Evolutionary conservation across 768 basidiomycete genomes (phyloP).

Genomic region (Neoboletus subvelutipes): DNA sequence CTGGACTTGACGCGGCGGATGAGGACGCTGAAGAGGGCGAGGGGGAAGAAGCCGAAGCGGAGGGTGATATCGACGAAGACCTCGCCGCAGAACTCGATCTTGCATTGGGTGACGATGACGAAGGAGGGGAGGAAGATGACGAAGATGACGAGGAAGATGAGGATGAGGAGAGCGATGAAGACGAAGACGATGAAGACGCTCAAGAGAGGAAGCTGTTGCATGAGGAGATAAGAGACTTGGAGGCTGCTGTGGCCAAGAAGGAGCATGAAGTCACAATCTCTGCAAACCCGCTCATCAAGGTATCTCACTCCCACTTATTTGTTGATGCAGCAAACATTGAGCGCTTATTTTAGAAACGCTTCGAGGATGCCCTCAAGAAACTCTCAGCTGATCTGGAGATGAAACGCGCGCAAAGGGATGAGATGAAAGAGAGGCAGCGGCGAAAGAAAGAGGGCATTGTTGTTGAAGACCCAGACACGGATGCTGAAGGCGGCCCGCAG

Average conservation of each 20-base stretch:
- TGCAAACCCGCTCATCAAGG: slow-evolving; percentile 85
- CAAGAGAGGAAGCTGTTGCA: slow-evolving; percentile 79
- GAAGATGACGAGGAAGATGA: slow-evolving; percentile 77
- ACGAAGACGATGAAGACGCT: slow-evolving; percentile 78
- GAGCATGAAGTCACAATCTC: slow-evolving; percentile 78
- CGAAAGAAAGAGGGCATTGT: slow-evolving; percentile 66
- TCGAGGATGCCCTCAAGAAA: slow-evolving; percentile 90
- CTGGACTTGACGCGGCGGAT: slow-evolving; percentile 50
- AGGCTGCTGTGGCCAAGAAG: slow-evolving; percentile 86
- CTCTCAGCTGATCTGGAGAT: slow-evolving; percentile 82
- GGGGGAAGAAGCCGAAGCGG: slow-evolving; percentile 59
- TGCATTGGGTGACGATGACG: slow-evolving; percentile 69
- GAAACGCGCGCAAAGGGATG: slow-evolving; percentile 78
- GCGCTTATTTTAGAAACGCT: slow-evolving; percentile 64
- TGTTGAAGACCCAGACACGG: slow-evolving; percentile 38
- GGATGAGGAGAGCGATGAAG: slow-evolving; percentile 57
- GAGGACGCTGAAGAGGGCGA: slow-evolving; percentile 61
- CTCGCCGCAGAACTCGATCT: slow-evolving; percentile 85
- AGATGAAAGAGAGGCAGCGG: slow-evolving; percentile 72
- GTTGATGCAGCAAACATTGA: not conserved
- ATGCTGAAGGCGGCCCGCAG: slow-evolving; percentile 38
- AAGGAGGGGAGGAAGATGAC: slow-evolving; percentile 60
- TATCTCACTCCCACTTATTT: slow-evolving; percentile 26
- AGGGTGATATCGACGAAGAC: slow-evolving; percentile 86
- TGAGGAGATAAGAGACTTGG: slow-evolving; percentile 87